Base-by-base conservation (phyloP, 805 yeast genomes). In the Cyberlindnera galapagoensis region DNA sequence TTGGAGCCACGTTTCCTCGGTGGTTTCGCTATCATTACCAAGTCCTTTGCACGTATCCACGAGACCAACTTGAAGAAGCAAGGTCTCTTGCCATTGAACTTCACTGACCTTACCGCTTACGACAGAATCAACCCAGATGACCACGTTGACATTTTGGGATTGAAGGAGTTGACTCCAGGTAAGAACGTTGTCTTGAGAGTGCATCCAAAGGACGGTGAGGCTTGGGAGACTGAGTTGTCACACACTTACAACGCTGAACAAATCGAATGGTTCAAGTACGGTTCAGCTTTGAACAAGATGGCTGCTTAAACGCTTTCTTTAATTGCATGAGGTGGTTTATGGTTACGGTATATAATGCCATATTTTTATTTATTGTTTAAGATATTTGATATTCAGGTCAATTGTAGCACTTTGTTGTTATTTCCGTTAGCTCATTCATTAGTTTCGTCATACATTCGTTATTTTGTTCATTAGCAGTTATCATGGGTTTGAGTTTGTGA, bases 1-100 rank as follows among this genome's bases (percentile, higher is more conserved):
- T 77, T 90, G 63, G 96, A 88, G 76, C 98, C 98, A 73, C 84
- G 98, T 74, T 92, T 69, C 88, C 76, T 90, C 61, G 97, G 97
- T 75, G 97, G 94, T 56, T 86, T 84, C 60, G 97, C 97, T 53
- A 90, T 90, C 68, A 84, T 90, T 59, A 86, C 96, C 64, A 90
- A 86, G 69, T 88, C 97, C 29, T 92, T 92, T 63, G 97, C 97
- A 49, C 85, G 97, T 73, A 92, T 90, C 57, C 98, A 90, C 73
- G 98, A 90, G 76, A 90, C 98, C 54, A 90, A 90, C 82, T 80
- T 90, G 80, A 90, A 90, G 88, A 90, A 90, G 72, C 98, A 90
- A 74, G 98, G 98, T 77, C 71, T 90, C 61, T 76, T 90, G 64
- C 97, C 98, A 64, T 80, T 90, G 68, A 90, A 86, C 80, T 90